These are phyloP conservation scores for Tremellales sp. DNA, from an alignment of 1,284 basidiomycete genomes.

Conservation along the genomic window DNA sequence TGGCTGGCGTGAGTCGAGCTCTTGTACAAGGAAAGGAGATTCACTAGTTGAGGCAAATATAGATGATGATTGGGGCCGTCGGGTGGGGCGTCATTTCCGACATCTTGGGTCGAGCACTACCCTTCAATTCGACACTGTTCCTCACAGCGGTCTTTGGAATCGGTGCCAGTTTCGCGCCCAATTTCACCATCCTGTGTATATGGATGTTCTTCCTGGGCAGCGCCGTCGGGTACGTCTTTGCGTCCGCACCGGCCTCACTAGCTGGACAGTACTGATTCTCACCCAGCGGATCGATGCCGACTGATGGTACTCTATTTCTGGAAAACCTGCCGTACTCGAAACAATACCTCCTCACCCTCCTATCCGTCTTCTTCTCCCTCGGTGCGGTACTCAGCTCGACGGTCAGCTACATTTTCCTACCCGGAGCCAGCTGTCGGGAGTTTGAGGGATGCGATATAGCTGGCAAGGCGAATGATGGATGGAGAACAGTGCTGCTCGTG, in stretches of 20 bases:
- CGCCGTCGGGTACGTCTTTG: slow-evolving; percentile 57
- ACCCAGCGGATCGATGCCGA: slow-evolving; percentile 75
- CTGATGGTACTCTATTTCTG: slow-evolving; percentile 87
- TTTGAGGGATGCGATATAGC: slow-evolving; percentile 54
- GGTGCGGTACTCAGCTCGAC: slow-evolving; percentile 80
- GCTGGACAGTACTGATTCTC: background rate
- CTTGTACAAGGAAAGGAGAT: too few relatives aligned
- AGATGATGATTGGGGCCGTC: slow-evolving; percentile 86
- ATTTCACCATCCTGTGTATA: slow-evolving; percentile 59
- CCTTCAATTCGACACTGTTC: slow-evolving; percentile 88
- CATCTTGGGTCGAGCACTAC: slow-evolving; percentile 74
- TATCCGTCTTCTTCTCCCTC: slow-evolving; percentile 94
- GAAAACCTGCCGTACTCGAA: slow-evolving; percentile 90
- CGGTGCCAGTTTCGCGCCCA: slow-evolving; percentile 5
- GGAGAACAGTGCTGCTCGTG: slow-evolving; percentile 72
- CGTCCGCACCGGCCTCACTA: background rate
- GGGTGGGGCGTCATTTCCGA: slow-evolving; percentile 89
- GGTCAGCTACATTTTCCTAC: slow-evolving; percentile 71
- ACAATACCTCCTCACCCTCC: slow-evolving; percentile 85
- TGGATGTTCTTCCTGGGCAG: slow-evolving; percentile 83
- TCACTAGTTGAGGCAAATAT: slow-evolving; percentile 73
- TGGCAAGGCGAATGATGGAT: slow-evolving; percentile 67
- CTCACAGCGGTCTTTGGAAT: slow-evolving; percentile 86
- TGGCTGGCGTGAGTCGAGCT: slow-evolving; percentile 58
- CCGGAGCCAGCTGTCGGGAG: slow-evolving; percentile 64